A percentile compares a stretch with the other conserved stretches of the same genome.
Conservation (phyloP, 1,284 basidiomycete species). For the Inonotus obliquus region DNA sequence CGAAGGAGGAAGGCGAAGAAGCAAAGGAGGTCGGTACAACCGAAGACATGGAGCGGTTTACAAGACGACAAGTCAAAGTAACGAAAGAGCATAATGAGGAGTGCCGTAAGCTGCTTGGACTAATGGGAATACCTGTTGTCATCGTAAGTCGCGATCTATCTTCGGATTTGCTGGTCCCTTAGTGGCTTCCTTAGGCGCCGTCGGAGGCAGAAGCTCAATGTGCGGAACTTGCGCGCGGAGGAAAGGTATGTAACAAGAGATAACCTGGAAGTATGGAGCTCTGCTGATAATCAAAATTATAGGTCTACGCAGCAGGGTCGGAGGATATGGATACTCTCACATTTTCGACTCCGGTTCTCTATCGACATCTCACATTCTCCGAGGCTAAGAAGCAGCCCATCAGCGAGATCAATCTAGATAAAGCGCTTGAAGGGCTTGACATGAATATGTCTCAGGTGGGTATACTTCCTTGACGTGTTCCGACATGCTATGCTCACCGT, state of each 20-base stretch:
- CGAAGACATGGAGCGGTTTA: conserved; percentile 90
- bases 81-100: conserved; percentile 97
- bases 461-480: conserved; percentile 15
- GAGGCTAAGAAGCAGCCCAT: conserved; percentile 99
- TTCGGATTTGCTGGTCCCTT: conserved; percentile 1
- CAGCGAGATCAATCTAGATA: conserved; percentile 82
- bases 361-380: conserved; percentile 97
- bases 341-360: conserved; percentile 87
- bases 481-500: background rate
- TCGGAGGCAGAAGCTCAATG: conserved; percentile 99
- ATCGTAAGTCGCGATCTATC: conserved; percentile 47
- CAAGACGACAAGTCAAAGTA: conserved; percentile 90
- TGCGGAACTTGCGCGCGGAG: conserved; percentile 92
- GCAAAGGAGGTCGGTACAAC: conserved; percentile 92
- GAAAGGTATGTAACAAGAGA: conserved; percentile 53
- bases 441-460: conserved; percentile 88
- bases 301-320: conserved; percentile 96
- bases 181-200: conserved; percentile 64
- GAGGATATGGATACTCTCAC: conserved; percentile 99
- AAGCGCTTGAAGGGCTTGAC: conserved; percentile 82
- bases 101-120: conserved; percentile 78
- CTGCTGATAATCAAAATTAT: conserved; percentile 17
- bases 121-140: conserved; percentile 98
- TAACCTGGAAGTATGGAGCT: background rate
- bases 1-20: conserved; percentile 92